These are phyloP conservation scores for Coemansia sp. DNA, from an alignment of 192 early-diverging fungal species.

Conservation along the genomic window DNA sequence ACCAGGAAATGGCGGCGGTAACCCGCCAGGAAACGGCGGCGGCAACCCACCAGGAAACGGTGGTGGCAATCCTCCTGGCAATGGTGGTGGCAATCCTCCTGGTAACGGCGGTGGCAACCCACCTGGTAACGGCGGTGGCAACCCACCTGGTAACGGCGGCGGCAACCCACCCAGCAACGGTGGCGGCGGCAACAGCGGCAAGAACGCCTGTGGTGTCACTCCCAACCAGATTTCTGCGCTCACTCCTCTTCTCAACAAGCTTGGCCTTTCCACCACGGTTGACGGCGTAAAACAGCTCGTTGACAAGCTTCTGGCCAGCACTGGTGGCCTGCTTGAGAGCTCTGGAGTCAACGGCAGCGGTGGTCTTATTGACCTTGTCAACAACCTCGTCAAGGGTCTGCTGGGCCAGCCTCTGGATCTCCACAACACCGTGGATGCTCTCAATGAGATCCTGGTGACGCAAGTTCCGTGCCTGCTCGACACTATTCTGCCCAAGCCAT, in stretches of 20 bases:
- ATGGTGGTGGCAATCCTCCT: background rate
- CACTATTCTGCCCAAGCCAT: slow-evolving; percentile 43
- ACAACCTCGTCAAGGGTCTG: slow-evolving; percentile 42
- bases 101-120: background rate
- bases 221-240: slow-evolving; percentile 42
- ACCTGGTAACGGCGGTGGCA: background rate
- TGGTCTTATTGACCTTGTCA: slow-evolving; percentile 31
- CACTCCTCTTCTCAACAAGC: slow-evolving; percentile 46
- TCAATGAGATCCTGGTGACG: slow-evolving; percentile 34
- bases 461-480: slow-evolving; percentile 49
- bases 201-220: slow-evolving; percentile 39
- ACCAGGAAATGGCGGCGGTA: background rate
- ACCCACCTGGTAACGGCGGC: background rate
- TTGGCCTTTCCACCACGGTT: slow-evolving; percentile 39
- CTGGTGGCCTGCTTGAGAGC: slow-evolving; percentile 36
- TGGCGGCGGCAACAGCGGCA: slow-evolving; percentile 1
- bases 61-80: background rate
- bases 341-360: slow-evolving; percentile 26
- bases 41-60: background rate
- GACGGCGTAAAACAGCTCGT: slow-evolving; percentile 49
- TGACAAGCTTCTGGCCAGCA: slow-evolving; percentile 24
- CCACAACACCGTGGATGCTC: slow-evolving; percentile 34
- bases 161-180: background rate
- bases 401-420: slow-evolving; percentile 29
- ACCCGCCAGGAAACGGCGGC: background rate